Base-by-base conservation (phyloP, 345 rosid genomes). In the Citrus mangshanensis region DNA sequence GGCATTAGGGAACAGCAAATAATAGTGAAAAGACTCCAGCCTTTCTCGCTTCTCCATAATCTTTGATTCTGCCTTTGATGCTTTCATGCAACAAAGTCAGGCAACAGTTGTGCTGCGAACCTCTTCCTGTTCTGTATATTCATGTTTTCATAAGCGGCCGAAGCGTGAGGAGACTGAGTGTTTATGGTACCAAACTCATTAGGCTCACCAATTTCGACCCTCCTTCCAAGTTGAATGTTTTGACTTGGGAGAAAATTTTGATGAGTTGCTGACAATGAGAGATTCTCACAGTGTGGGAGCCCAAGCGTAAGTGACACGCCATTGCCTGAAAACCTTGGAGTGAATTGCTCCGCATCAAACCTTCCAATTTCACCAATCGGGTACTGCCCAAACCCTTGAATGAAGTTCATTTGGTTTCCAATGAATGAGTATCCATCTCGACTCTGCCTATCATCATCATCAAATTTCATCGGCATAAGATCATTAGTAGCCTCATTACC, bases 281-380 rank as follows among this genome's bases (percentile, higher is more conserved):
- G 90, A 86, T 91, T 93, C 82, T 93, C 99, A 40, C 95, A 91
- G 68, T 91, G 97, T 4, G 97, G 99, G 18, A 95, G 88, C 30
- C 99, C 99, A 63, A 95, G 90, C 51, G 98, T 91, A 64, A 95
- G 98, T 0, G 99, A 95, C 30, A 95, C 99, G 7, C 95, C 93
- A 79, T 90, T 94, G 42, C 93, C 95, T 2, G 91, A 84, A 68
- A 87, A 91, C 82, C 97, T 87, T 10, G 92, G 96, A 1, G 95
- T 73, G 77, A 89, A 89, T 71, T 91, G 95, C 70, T 92, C 91
- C 27, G 92, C 84, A 70, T 92, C 93, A 22, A 92, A 95, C 84
- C 98, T 88, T 62, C 91, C 95, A 34, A 92, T 91, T 70, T 91
- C 98, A 49, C 86, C 97, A 37, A 95, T 92, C 40, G 96, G 97